These are phyloP conservation scores for Pyrenopolyporus hunteri DNA, from an alignment of 495 filamentous ascomycete species.

Conservation along the genomic window DNA sequence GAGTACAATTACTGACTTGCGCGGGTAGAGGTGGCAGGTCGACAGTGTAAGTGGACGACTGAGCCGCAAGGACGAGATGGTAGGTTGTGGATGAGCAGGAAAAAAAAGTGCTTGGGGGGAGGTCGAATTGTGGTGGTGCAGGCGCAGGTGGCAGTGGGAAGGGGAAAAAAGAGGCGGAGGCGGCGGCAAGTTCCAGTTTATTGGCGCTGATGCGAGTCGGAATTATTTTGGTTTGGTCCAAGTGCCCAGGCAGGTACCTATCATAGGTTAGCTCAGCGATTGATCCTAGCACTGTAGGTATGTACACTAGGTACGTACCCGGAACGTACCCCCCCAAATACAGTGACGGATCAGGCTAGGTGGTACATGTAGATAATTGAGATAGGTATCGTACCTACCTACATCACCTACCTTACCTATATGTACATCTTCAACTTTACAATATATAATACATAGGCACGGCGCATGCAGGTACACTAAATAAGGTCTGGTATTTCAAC, in stretches of 20 bases:
- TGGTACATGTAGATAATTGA: too few relatives aligned
- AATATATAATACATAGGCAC: too few relatives aligned
- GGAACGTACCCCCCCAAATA: too few relatives aligned
- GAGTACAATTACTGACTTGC: constrained; percentile 19
- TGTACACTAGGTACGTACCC: too few relatives aligned
- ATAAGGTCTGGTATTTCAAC: not conserved
- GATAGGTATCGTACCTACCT: too few relatives aligned
- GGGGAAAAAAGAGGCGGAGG: constrained; percentile 38
- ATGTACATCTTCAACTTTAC: too few relatives aligned
- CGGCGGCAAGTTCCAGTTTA: constrained; percentile 38
- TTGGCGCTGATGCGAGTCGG: constrained; percentile 37
- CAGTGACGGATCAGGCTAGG: not conserved
- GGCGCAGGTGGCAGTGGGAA: constrained; percentile 42
- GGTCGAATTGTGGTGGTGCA: constrained; percentile 47
- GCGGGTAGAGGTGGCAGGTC: constrained; percentile 23
- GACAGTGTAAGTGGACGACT: constrained; percentile 44
- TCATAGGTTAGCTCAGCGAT: too few relatives aligned
- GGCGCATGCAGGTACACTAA: not conserved
- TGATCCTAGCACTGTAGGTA: too few relatives aligned
- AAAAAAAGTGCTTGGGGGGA: constrained; percentile 42
- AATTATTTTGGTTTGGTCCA: constrained; percentile 36
- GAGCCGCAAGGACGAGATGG: constrained; percentile 45
- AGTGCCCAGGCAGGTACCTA: too few relatives aligned
- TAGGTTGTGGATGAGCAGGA: constrained; percentile 44
- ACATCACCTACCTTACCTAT: constrained; percentile 8